A percentile compares a stretch with the other conserved stretches of the same genome.
Evolutionary conservation across 192 early-diverging fungal species (phyloP).

Genomic region (Backusella morwellensis): DNA sequence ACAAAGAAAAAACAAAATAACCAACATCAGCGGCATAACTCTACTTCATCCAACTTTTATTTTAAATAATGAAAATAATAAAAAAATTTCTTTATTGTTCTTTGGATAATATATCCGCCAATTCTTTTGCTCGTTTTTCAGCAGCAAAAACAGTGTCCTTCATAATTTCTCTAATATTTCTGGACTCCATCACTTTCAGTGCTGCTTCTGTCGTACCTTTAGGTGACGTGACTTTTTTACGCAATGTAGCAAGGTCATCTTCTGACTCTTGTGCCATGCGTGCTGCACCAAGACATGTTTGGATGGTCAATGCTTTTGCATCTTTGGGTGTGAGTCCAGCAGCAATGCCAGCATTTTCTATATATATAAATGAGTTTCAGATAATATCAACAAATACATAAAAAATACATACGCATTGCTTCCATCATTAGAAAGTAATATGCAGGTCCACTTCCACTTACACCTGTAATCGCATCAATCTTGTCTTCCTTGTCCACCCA

Average conservation of each 20-base stretch:
- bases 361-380: constrained; percentile 48
- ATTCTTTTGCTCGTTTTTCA: constrained; percentile 59
- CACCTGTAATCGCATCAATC: constrained; percentile 84
- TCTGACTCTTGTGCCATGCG: constrained; percentile 71
- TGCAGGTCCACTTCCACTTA: constrained; percentile 89
- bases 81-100: not conserved
- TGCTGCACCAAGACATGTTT: constrained; percentile 92
- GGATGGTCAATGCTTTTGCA: constrained; percentile 78
- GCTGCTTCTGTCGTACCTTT: constrained; percentile 95
- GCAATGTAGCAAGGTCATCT: constrained; percentile 69
- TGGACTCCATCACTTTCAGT: constrained; percentile 70
- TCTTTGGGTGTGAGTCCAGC: constrained; percentile 72
- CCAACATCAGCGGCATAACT: constrained; percentile 10
- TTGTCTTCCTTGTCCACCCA: constrained; percentile 78
- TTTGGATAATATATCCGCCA: constrained; percentile 45
- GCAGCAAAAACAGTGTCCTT: constrained; percentile 64
- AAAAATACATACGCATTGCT: constrained; percentile 56
- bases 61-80: not conserved
- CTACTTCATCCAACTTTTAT: not conserved
- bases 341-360: constrained; percentile 75
- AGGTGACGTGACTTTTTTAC: constrained; percentile 87
- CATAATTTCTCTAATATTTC: constrained; percentile 53
- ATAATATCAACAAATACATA: not conserved
- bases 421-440: constrained; percentile 96
- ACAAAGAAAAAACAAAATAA: not conserved